A percentile compares a stretch with the other conserved stretches of the same genome.
phyloP scores from a whole-genome alignment of 495 filamentous ascomycete genomes.

The Bombardia bombarda region DNA sequence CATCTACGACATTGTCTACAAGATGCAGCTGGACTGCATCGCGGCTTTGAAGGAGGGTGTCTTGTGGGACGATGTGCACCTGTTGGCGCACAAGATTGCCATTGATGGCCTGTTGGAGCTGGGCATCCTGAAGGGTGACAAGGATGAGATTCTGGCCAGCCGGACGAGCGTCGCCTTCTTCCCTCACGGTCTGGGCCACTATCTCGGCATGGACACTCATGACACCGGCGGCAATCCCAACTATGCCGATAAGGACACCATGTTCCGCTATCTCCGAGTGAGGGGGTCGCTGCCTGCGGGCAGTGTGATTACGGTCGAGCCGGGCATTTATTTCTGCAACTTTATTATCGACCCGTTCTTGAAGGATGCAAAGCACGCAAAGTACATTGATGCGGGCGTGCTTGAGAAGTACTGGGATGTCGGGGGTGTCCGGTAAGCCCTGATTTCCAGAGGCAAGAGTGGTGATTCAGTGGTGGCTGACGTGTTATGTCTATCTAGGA shows the following conservation, averaged over 20 bases:
- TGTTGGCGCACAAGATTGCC: conserved; percentile 68
- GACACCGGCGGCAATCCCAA: conserved; percentile 84
- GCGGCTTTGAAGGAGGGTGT: conserved; percentile 65
- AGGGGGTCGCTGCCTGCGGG: conserved; percentile 65
- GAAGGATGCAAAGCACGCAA: conserved; percentile 55
- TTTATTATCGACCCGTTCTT: conserved; percentile 87
- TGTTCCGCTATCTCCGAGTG: conserved; percentile 84
- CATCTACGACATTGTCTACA: conserved; percentile 79
- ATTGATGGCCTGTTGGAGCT: conserved; percentile 70
- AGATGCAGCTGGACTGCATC: conserved; percentile 77
- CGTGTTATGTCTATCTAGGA: conserved; percentile 20
- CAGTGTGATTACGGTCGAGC: conserved; percentile 83
- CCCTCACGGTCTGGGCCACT: conserved; percentile 87
- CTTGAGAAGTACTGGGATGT: conserved; percentile 83
- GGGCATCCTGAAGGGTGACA: conserved; percentile 63
- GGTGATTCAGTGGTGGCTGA: background rate
- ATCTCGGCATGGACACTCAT: conserved; percentile 92
- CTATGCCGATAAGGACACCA: conserved; percentile 71
- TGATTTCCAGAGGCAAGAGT: background rate
- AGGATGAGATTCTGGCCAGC: conserved; percentile 63
- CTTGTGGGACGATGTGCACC: conserved; percentile 79
- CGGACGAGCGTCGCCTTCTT: conserved; percentile 82
- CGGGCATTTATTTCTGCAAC: conserved; percentile 87
- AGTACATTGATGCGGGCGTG: conserved; percentile 66
- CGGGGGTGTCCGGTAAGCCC: conserved; percentile 61